A percentile compares a stretch with the other conserved stretches of the same genome.
phyloP scores from a whole-genome alignment of 73 alveolate species.

The Paramecium primaurelia region DNA sequence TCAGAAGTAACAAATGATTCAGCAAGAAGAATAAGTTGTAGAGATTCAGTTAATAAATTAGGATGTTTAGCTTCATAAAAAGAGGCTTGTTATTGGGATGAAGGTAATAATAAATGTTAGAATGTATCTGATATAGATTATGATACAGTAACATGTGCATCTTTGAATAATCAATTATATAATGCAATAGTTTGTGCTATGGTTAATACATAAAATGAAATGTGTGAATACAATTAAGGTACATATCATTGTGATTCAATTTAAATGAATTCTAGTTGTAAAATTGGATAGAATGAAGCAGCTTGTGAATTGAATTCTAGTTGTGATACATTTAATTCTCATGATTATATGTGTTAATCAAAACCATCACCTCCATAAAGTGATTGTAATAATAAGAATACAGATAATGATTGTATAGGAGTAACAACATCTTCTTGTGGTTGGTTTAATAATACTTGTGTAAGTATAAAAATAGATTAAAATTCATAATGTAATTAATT shows the following conservation, averaged over 20 bases:
- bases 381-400: not conserved
- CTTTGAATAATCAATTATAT: not conserved
- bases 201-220: not conserved
- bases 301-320: not conserved
- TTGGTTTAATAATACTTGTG: not conserved
- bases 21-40: not conserved
- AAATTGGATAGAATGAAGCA: not conserved
- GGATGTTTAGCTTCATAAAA: conserved; percentile 9
- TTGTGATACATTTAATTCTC: not conserved
- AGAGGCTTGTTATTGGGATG: not conserved
- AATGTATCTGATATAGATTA: not conserved
- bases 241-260: not conserved
- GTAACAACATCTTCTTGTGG: not conserved
- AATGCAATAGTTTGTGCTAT: not conserved
- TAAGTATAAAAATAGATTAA: not conserved
- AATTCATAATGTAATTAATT: not conserved
- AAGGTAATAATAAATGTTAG: not conserved
- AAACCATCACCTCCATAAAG: not conserved
- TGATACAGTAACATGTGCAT: not conserved
- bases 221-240: not conserved
- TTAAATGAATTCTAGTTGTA: not conserved
- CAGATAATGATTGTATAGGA: not conserved
- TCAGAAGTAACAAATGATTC: not conserved
- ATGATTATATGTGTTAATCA: not conserved
- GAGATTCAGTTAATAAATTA: not conserved